phyloP scores from a whole-genome alignment of 2,329 filamentous ascomycete genomes.

The Colletotrichum tropicicola region DNA sequence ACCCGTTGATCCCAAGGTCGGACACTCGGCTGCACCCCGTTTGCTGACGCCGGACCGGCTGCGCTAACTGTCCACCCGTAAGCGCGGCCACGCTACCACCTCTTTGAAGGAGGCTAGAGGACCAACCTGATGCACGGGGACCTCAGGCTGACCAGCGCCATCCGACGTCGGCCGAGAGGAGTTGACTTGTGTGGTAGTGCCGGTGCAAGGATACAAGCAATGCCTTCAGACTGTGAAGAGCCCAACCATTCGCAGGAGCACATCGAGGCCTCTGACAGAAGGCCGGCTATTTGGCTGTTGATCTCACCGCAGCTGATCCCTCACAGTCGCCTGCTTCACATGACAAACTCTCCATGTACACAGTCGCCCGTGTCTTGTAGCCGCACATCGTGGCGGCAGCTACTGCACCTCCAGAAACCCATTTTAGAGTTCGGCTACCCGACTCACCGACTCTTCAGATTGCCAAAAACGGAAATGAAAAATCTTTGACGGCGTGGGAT shows the following conservation, averaged over 20 bases:
- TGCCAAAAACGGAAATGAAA: too few species aligned
- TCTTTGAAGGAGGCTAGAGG: background rate
- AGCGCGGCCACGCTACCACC: background rate
- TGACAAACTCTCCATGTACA: constrained; percentile 18
- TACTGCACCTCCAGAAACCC: background rate
- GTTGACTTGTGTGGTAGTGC: background rate
- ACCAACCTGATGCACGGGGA: background rate
- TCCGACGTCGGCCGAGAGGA: background rate
- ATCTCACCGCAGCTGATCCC: too few species aligned
- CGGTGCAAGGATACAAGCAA: background rate
- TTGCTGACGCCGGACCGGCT: too few species aligned
- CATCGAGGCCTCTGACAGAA: too few species aligned
- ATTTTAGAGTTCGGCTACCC: constrained; percentile 7
- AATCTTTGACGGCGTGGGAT: too few species aligned
- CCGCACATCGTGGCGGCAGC: background rate
- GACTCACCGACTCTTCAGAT: background rate
- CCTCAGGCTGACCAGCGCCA: background rate
- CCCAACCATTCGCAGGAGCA: too few species aligned
- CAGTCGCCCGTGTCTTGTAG: background rate
- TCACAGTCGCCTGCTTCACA: constrained; percentile 11
- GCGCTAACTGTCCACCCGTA: background rate
- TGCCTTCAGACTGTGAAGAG: too few species aligned
- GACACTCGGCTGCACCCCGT: too few species aligned
- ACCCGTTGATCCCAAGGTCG: too few species aligned
- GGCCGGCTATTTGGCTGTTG: too few species aligned